Percentiles rank a stretch among this genome's conserved stretches.
These are phyloP conservation scores for Colletotrichum noveboracense DNA, from an alignment of 2,329 filamentous ascomycete species.

Conservation along the genomic window DNA sequence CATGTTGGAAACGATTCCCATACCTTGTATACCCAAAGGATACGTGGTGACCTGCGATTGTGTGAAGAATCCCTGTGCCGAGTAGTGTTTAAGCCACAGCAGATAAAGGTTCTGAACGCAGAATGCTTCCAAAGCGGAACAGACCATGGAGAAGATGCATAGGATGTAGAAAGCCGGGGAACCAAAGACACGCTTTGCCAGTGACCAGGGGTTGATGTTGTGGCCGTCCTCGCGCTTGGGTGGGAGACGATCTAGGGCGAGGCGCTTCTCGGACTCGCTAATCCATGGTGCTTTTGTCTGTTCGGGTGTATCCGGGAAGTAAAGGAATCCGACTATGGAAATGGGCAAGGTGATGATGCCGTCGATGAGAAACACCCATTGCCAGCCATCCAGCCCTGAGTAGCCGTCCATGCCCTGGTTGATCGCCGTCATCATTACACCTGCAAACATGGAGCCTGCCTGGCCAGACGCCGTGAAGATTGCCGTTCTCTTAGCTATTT, in stretches of 20 bases:
- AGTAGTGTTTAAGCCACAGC: not conserved
- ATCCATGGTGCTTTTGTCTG: not conserved
- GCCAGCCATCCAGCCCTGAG: not conserved
- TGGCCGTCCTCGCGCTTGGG: not conserved
- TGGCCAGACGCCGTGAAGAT: not conserved
- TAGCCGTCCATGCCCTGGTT: not conserved
- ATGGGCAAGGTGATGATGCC: not conserved
- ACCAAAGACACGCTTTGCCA: not conserved
- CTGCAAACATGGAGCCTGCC: not conserved
- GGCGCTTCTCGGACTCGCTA: not conserved
- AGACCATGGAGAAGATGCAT: not conserved
- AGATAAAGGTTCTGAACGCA: not conserved
- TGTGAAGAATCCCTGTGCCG: not conserved
- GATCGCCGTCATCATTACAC: not conserved
- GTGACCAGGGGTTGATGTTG: not conserved
- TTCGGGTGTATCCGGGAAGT: not conserved
- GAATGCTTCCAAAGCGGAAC: not conserved
- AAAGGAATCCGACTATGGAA: not conserved
- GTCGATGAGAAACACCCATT: not conserved
- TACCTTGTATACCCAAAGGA: not conserved
- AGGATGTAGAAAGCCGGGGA: not conserved
- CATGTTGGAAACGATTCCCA: not conserved
- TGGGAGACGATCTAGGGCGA: not conserved
- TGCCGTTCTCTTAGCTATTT: not conserved
- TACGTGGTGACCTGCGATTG: not conserved